Conservation (phyloP, 495 filamentous ascomycete species). For the Cenococcum geophilum region DNA sequence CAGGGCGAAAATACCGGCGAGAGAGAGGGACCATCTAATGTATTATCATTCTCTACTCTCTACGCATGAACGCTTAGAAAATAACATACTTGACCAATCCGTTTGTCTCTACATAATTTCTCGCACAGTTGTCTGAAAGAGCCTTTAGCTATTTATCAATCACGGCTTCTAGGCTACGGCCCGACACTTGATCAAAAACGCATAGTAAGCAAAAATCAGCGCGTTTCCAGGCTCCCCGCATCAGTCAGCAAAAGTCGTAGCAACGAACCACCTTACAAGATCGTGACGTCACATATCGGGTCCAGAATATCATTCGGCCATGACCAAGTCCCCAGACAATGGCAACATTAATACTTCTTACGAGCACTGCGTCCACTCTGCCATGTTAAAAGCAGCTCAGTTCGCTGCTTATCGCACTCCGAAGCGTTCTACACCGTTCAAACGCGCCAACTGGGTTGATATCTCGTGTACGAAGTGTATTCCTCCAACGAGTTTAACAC, state of each 20-base stretch:
- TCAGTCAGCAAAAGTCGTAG: too few species aligned
- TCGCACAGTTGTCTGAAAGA: too few species aligned
- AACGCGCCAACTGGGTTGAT: slow-evolving; percentile 4
- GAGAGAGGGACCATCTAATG: neutral
- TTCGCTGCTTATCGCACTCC: slow-evolving; percentile 14
- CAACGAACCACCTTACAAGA: too few species aligned
- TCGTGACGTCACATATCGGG: too few species aligned
- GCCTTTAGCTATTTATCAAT: too few species aligned
- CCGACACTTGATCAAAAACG: too few species aligned
- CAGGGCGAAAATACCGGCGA: too few species aligned
- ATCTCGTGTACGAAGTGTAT: neutral
- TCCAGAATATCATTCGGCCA: neutral
- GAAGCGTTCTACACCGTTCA: neutral
- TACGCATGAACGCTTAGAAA: neutral
- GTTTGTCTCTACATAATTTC: neutral
- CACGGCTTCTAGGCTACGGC: too few species aligned
- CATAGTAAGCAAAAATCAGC: too few species aligned
- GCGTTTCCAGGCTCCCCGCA: too few species aligned
- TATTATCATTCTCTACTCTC: slow-evolving; percentile 21
- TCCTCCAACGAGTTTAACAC: neutral
- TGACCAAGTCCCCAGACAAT: neutral
- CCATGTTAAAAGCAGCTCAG: slow-evolving; percentile 21
- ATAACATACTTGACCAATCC: neutral
- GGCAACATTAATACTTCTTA: neutral
- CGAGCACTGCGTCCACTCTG: slow-evolving; percentile 12